Evolutionary conservation across 345 rosid species (phyloP).

Genomic region (Bruguiera sexangula): DNA sequence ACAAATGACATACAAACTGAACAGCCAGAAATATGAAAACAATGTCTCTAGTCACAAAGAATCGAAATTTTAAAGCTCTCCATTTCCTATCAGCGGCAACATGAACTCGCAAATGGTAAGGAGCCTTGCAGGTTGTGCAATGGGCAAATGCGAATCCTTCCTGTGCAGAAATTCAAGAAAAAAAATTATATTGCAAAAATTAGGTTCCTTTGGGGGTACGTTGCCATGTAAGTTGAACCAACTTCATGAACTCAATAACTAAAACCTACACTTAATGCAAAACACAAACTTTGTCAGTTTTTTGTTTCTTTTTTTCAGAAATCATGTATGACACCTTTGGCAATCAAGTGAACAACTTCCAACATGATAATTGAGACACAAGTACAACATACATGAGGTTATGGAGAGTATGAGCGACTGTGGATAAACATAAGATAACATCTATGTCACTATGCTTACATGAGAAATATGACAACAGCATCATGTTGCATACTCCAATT

Average conservation of each 20-base stretch:
- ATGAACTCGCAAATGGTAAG: slow-evolving; percentile 96
- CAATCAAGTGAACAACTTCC: too few relatives aligned
- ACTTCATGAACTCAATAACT: background rate
- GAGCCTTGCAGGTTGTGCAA: slow-evolving; percentile 99
- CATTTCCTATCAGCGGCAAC: slow-evolving; percentile 94
- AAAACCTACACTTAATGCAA: background rate
- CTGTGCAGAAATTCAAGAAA: slow-evolving; percentile 45
- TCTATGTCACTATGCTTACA: slow-evolving; percentile 1
- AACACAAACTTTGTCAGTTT: background rate
- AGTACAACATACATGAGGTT: background rate
- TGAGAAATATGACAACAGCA: background rate
- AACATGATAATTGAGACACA: background rate
- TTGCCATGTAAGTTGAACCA: background rate
- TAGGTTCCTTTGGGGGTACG: background rate
- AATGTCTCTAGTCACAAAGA: slow-evolving; percentile 97
- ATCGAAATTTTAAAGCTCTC: slow-evolving; percentile 91
- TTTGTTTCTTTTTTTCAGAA: background rate
- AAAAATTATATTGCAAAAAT: slow-evolving; percentile 5
- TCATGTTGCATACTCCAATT: too few relatives aligned
- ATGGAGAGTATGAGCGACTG: background rate
- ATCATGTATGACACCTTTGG: too few relatives aligned
- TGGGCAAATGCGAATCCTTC: slow-evolving; percentile 99
- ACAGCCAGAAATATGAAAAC: slow-evolving; percentile 83
- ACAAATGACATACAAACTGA: slow-evolving; percentile 67
- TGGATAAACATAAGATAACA: background rate